Evolutionary conservation across 2,329 filamentous ascomycete genomes (phyloP).

Genomic region (Mariannaea sp.): DNA sequence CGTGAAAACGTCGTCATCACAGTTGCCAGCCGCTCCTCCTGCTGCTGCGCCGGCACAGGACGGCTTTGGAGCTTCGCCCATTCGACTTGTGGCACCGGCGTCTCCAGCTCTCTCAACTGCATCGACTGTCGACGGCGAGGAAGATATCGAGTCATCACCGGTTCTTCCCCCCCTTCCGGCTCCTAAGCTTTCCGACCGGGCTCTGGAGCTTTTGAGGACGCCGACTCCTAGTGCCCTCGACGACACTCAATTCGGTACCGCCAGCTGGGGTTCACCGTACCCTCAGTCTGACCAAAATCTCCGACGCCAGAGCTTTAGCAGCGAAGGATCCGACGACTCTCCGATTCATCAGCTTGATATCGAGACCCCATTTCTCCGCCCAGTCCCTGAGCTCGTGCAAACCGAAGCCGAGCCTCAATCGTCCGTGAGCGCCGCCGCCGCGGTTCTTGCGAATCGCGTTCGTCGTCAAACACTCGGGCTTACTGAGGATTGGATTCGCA

Average conservation of each 20-base stretch:
- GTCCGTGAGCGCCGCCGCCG: slow-evolving; percentile 59
- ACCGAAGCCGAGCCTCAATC: slow-evolving; percentile 37
- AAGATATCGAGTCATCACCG: slow-evolving; percentile 60
- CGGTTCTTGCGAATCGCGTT: slow-evolving; percentile 67
- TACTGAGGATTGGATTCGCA: slow-evolving; percentile 85
- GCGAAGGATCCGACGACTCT: slow-evolving; percentile 63
- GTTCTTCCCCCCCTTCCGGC: slow-evolving; percentile 62
- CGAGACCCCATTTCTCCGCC: slow-evolving; percentile 65
- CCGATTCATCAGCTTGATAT: slow-evolving; percentile 66
- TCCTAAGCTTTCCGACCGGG: slow-evolving; percentile 62
- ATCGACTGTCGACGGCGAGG: slow-evolving; percentile 64
- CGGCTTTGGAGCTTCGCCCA: slow-evolving; percentile 49
- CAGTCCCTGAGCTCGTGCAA: slow-evolving; percentile 53
- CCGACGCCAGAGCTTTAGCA: slow-evolving; percentile 59
- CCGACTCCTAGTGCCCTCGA: slow-evolving; percentile 47
- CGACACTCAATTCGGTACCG: slow-evolving; percentile 63
- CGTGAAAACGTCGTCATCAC: slow-evolving; percentile 62
- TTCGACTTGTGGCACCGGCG: slow-evolving; percentile 46
- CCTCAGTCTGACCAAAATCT: slow-evolving; percentile 64
- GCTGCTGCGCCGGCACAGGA: slow-evolving; percentile 67
- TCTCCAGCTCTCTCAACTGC: slow-evolving; percentile 66
- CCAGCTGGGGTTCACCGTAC: slow-evolving; percentile 93
- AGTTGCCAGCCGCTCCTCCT: slow-evolving; percentile 54
- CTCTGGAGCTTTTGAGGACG: slow-evolving; percentile 60
- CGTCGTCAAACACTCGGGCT: slow-evolving; percentile 65